Evolutionary conservation across 1,284 basidiomycete genomes (phyloP).

Genomic region (Trichosporon sp.): DNA sequence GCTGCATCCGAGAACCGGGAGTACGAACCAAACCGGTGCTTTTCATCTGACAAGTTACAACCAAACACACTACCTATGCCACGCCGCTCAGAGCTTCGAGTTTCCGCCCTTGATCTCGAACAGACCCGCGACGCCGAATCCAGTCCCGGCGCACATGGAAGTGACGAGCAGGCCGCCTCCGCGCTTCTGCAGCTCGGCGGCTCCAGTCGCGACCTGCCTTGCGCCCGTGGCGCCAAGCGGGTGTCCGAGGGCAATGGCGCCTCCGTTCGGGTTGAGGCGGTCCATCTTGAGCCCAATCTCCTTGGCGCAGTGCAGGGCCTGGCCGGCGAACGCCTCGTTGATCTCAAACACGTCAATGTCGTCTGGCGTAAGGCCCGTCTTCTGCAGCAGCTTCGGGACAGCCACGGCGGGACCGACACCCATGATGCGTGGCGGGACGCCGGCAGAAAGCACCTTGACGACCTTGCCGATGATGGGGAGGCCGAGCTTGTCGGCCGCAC

Average conservation of each 20-base stretch:
- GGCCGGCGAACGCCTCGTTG: constrained; percentile 86
- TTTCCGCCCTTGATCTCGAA: constrained; percentile 27
- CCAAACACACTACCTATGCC: too few relatives aligned
- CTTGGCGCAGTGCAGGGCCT: constrained; percentile 71
- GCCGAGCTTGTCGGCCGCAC: constrained; percentile 77
- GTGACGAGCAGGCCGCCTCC: constrained; percentile 77
- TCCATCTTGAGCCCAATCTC: constrained; percentile 68
- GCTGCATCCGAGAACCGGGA: too few relatives aligned
- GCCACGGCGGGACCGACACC: constrained; percentile 85
- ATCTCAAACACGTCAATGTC: constrained; percentile 85
- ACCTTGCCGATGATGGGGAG: constrained; percentile 89
- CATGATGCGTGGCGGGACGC: constrained; percentile 80
- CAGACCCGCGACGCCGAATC: constrained; percentile 47
- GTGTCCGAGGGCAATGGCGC: constrained; percentile 64
- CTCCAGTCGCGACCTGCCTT: constrained; percentile 78
- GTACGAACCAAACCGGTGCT: too few relatives aligned
- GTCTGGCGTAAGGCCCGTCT: constrained; percentile 66
- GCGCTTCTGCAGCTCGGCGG: constrained; percentile 73
- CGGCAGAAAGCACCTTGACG: constrained; percentile 67
- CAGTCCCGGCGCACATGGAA: constrained; percentile 89
- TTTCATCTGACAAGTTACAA: too few relatives aligned
- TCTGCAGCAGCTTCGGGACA: constrained; percentile 71
- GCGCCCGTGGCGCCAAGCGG: constrained; percentile 70
- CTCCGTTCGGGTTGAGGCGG: constrained; percentile 84
- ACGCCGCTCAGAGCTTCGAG: constrained; percentile 20